Conservation (phyloP, 2,329 filamentous ascomycete genomes). For the Parastagonospora nodorum region DNA sequence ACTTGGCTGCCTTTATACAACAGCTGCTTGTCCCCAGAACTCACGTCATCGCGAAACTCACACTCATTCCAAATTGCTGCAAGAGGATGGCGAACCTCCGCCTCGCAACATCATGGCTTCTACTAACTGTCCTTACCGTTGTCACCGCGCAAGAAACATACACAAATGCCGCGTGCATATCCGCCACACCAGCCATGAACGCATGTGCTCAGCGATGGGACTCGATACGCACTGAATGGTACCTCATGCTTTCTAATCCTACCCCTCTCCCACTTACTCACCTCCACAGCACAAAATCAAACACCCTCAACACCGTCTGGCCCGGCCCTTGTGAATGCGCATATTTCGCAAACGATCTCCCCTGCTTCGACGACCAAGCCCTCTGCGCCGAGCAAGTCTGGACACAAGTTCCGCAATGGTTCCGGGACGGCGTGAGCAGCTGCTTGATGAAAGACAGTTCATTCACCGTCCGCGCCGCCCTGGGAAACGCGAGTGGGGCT, state of each 20-base stretch:
- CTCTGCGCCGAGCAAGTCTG: slow-evolving; percentile 16
- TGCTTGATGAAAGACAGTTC: slow-evolving; percentile 13
- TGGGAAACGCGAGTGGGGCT: slow-evolving; percentile 1
- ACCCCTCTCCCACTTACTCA: no score
- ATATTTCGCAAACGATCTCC: slow-evolving; percentile 16
- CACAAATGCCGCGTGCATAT: slow-evolving; percentile 7
- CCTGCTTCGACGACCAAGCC: slow-evolving; percentile 18
- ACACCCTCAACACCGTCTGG: slow-evolving; percentile 14
- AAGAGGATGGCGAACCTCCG: background rate
- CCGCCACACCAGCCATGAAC: slow-evolving; percentile 4
- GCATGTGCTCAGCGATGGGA: slow-evolving; percentile 14
- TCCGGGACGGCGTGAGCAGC: slow-evolving; percentile 17
- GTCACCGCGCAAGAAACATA: slow-evolving; percentile 5
- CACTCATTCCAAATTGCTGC: no score
- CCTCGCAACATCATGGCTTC: background rate
- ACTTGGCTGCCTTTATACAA: no score
- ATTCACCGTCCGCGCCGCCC: slow-evolving; percentile 5
- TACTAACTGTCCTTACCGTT: background rate
- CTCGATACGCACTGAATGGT: slow-evolving; percentile 8
- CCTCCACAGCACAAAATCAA: slow-evolving; percentile 2
- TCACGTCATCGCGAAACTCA: no score
- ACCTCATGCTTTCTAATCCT: no score
- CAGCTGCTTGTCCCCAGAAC: no score
- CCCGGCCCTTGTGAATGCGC: slow-evolving; percentile 18
- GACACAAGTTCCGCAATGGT: slow-evolving; percentile 20